Conservation (phyloP, 352 stramenopile species). For the Globisporangium cederbergense region DNA sequence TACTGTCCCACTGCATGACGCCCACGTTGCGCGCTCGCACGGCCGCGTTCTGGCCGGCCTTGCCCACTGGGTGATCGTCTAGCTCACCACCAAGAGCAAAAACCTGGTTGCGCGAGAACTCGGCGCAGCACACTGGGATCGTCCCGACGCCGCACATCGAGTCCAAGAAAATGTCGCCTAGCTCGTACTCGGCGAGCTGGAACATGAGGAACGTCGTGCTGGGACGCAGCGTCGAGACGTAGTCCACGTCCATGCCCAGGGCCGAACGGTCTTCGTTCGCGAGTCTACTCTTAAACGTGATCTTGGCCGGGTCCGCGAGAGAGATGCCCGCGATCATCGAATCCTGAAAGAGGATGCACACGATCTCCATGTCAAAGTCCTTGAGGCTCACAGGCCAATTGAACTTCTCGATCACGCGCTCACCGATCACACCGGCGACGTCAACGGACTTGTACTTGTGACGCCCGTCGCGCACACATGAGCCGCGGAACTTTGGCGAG, state of each 20-base stretch:
- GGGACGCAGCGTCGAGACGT: constrained; percentile 71
- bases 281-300: constrained; percentile 67
- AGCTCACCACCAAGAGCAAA: constrained; percentile 71
- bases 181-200: constrained; percentile 47
- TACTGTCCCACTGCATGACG: constrained; percentile 66
- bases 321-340: constrained; percentile 64
- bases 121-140: constrained; percentile 58
- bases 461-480: constrained; percentile 73
- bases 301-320: constrained; percentile 50
- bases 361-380: constrained; percentile 68
- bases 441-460: constrained; percentile 70
- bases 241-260: constrained; percentile 46
- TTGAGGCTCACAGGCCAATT: constrained; percentile 62
- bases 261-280: constrained; percentile 62
- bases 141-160: constrained; percentile 83
- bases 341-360: constrained; percentile 72
- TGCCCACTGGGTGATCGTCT: constrained; percentile 43
- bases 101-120: constrained; percentile 45
- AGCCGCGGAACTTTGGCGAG: constrained; percentile 61
- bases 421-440: constrained; percentile 60
- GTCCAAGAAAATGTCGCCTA: constrained; percentile 69
- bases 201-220: constrained; percentile 79
- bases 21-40: constrained; percentile 34
- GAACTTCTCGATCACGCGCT: constrained; percentile 49
- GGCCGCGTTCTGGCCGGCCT: constrained; percentile 50